Conservation (phyloP, 352 stramenopile species). For the Pythium coloratum region DNA sequence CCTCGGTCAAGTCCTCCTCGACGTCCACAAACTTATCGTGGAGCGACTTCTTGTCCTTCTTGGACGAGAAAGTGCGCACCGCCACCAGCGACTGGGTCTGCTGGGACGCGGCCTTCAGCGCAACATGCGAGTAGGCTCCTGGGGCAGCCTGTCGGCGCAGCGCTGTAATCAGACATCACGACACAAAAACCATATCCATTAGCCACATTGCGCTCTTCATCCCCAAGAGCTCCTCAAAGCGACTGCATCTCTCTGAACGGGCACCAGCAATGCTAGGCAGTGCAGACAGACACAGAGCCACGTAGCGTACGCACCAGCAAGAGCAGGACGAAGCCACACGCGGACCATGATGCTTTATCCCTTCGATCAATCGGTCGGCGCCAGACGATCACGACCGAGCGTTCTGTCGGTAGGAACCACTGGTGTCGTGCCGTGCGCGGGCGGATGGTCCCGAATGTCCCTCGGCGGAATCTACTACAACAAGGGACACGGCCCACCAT, state of each 20-base stretch:
- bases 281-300: conserved; percentile 9
- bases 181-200: conserved; percentile 11
- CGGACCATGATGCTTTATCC: conserved; percentile 56
- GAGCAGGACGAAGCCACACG: conserved; percentile 66
- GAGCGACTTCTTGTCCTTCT: conserved; percentile 66
- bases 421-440: conserved; percentile 22
- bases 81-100: conserved; percentile 19
- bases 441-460: conserved; percentile 28
- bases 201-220: not conserved
- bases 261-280: not conserved
- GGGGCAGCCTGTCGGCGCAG: conserved; percentile 24
- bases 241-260: not conserved
- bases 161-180: conserved; percentile 11
- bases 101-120: conserved; percentile 17
- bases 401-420: conserved; percentile 30
- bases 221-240: not conserved
- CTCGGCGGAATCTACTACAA: conserved; percentile 13
- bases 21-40: conserved; percentile 56
- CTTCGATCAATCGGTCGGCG: conserved; percentile 25
- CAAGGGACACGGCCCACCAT: conserved; percentile 11
- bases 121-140: conserved; percentile 12
- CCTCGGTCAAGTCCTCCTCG: conserved; percentile 40
- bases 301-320: conserved; percentile 36
- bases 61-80: conserved; percentile 39
- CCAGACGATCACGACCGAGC: conserved; percentile 29